Evolutionary conservation across 2,329 filamentous ascomycete species (phyloP).

Genomic region (Aspergillus chevalieri): DNA sequence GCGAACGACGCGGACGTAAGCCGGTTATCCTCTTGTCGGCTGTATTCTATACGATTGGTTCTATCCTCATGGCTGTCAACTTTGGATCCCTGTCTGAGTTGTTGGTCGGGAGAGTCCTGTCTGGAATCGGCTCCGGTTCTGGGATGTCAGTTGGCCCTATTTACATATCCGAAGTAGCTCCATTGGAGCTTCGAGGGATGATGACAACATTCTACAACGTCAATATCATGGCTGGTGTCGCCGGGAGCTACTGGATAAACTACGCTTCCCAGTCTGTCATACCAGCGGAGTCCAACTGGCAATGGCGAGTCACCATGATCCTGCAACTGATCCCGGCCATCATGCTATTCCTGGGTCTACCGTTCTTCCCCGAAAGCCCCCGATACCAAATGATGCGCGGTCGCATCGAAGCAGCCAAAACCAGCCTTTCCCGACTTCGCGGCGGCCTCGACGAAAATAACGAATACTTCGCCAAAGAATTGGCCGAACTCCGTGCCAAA

Average conservation of each 20-base stretch:
- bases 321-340: conserved; percentile 15
- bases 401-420: conserved; percentile 14
- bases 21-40: conserved; percentile 10
- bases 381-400: conserved; percentile 22
- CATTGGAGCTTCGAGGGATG: conserved; percentile 58
- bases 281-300: conserved; percentile 10
- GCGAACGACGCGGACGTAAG: conserved; percentile 15
- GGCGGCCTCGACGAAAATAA: conserved; percentile 9
- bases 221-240: conserved; percentile 15
- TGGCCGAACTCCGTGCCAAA: conserved; percentile 9
- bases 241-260: conserved; percentile 18
- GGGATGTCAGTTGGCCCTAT: conserved; percentile 55
- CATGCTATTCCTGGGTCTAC: conserved; percentile 14
- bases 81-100: conserved; percentile 13
- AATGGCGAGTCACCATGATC: conserved; percentile 13
- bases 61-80: conserved; percentile 16
- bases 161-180: conserved; percentile 82
- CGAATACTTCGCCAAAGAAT: conserved; percentile 11
- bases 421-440: conserved; percentile 14
- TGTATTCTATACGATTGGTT: conserved; percentile 13
- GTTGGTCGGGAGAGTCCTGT: conserved; percentile 12
- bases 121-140: conserved; percentile 12
- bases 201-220: conserved; percentile 18
- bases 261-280: conserved; percentile 11
- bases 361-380: conserved; percentile 22